These are phyloP conservation scores for Beauveria medogensis DNA, from an alignment of 2,329 filamentous ascomycete genomes.

Conservation along the genomic window DNA sequence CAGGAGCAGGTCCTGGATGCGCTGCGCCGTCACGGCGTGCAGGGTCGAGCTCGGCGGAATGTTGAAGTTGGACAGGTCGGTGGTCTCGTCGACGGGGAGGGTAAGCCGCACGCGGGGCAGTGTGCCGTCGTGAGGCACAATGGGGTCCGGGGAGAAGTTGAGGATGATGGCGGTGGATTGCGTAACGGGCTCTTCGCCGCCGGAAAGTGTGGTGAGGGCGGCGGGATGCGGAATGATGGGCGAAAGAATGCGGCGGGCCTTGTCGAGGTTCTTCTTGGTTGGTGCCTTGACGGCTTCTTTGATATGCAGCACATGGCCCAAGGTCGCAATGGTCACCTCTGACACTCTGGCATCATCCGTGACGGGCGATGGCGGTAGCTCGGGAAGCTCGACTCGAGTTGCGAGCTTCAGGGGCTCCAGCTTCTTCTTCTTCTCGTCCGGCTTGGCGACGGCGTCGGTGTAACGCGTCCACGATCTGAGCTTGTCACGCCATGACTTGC, in stretches of 20 bases:
- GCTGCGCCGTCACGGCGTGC: constrained; percentile 21
- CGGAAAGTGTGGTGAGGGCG: constrained; percentile 30
- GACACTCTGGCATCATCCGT: background rate
- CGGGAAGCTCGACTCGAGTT: background rate
- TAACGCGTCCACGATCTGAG: constrained; percentile 24
- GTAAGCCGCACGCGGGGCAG: constrained; percentile 22
- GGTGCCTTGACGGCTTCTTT: constrained; percentile 12
- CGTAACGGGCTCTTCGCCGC: constrained; percentile 18
- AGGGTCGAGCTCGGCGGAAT: constrained; percentile 25
- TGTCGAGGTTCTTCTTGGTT: background rate
- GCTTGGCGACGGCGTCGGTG: constrained; percentile 16
- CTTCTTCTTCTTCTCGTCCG: background rate
- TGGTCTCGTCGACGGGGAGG: constrained; percentile 23
- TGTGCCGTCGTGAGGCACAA: background rate
- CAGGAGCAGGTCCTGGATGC: constrained; percentile 36
- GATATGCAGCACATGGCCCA: constrained; percentile 43
- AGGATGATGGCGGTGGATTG: constrained; percentile 33
- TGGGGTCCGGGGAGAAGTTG: constrained; percentile 33
- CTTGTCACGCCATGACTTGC: constrained; percentile 29
- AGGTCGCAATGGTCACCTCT: constrained; percentile 25
- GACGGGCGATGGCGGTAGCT: background rate
- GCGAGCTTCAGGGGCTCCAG: background rate
- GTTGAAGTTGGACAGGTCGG: constrained; percentile 20
- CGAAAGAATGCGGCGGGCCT: constrained; percentile 30
- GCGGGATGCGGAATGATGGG: constrained; percentile 41